Conservation (phyloP, 345 rosid species). For the Jatropha curcas region DNA sequence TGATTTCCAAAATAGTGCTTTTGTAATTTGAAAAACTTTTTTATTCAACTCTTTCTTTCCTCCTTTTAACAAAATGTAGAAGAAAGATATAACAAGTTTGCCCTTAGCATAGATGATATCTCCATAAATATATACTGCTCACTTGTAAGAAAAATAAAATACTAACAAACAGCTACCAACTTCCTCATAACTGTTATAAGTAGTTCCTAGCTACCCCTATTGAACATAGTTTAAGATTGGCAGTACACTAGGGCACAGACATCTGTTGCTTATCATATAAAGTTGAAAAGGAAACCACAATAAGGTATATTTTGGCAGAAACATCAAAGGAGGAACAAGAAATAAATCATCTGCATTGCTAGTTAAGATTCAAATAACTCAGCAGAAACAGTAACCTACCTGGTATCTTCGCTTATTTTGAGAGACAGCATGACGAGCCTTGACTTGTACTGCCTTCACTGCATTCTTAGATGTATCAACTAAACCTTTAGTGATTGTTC, state of each 20-base stretch:
- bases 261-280: neutral
- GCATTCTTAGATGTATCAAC: conserved; percentile 87
- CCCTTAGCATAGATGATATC: neutral
- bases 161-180: neutral
- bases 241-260: neutral
- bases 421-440: conserved; percentile 86
- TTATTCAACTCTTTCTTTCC: neutral
- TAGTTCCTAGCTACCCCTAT: conserved; percentile 2
- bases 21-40: neutral
- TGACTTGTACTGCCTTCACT: conserved; percentile 87
- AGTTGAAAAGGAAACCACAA: neutral
- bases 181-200: neutral
- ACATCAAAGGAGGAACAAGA: neutral
- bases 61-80: too few species aligned
- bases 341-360: neutral
- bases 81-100: neutral
- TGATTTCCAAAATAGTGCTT: neutral
- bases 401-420: conserved; percentile 88
- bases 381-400: conserved; percentile 34
- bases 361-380: neutral
- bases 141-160: neutral
- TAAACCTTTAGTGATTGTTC: conserved; percentile 69
- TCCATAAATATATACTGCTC: too few species aligned
- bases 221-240: neutral
- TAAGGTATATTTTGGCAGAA: neutral